These are phyloP conservation scores for Gymnopilus junonius DNA, from an alignment of 768 basidiomycete genomes.

Conservation along the genomic window DNA sequence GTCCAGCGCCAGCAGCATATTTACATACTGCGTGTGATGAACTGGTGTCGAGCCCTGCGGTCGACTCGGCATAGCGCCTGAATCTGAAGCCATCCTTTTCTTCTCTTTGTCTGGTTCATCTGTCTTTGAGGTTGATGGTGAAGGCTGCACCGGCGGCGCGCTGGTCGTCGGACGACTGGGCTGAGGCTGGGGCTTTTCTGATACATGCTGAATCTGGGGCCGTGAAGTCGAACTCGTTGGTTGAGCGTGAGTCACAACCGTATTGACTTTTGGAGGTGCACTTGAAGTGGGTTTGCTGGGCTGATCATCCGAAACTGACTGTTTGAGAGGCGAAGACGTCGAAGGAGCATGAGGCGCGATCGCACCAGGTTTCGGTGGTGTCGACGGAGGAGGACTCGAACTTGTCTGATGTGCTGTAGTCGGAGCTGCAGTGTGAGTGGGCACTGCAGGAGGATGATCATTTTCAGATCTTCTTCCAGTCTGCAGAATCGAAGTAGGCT, in stretches of 20 bases:
- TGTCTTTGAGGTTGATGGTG: neutral
- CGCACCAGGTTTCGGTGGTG: neutral
- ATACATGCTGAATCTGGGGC: slow-evolving; percentile 4
- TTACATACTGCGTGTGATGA: slow-evolving; percentile 57
- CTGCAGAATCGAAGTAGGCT: neutral
- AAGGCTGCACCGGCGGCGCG: slow-evolving; percentile 7
- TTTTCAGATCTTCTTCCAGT: neutral
- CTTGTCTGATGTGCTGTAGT: neutral
- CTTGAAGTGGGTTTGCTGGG: neutral
- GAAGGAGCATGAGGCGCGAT: neutral
- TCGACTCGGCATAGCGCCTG: slow-evolving; percentile 14
- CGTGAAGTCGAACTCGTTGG: neutral
- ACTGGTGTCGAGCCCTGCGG: slow-evolving; percentile 21
- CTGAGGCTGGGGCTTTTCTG: neutral
- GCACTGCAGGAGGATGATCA: neutral
- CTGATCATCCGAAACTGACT: neutral
- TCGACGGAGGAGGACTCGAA: neutral
- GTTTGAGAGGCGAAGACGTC: neutral
- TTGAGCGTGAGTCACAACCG: neutral
- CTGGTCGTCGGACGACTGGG: slow-evolving; percentile 6
- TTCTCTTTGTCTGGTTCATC: neutral
- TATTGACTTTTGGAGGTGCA: neutral
- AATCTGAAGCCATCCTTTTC: neutral
- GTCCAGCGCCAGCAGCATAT: slow-evolving; percentile 66
- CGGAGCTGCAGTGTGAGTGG: neutral